Percentiles rank a stretch among this genome's conserved stretches.
Conservation (phyloP, 306 rosid species). For the Rosa chinensis region DNA sequence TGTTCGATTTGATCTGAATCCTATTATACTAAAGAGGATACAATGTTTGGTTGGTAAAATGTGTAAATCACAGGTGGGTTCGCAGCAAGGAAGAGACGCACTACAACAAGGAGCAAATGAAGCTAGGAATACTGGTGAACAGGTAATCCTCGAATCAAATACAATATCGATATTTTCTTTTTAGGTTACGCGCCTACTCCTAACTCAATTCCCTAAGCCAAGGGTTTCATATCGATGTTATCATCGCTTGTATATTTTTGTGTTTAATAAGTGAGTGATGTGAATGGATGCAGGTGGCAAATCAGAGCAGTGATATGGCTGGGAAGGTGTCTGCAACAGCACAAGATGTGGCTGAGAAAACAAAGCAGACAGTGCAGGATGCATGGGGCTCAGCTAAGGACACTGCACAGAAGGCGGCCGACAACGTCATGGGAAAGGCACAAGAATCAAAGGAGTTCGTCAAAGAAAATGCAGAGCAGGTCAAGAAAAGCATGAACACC, state of each 20-base stretch:
- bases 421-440: conserved; percentile 39
- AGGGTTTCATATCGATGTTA: no score
- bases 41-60: not conserved
- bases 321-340: conserved; percentile 39
- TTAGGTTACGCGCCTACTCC: no score
- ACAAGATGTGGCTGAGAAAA: conserved; percentile 53
- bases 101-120: conserved; percentile 42
- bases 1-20: not conserved
- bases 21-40: not conserved
- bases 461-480: conserved; percentile 49
- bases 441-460: conserved; percentile 51
- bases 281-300: conserved; percentile 35
- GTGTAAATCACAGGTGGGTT: conserved; percentile 28
- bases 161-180: not conserved
- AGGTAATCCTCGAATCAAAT: conserved; percentile 27
- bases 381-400: conserved; percentile 72
- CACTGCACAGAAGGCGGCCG: conserved; percentile 58
- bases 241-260: not conserved
- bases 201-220: no score
- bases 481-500: conserved; percentile 52
- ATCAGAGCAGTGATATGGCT: conserved; percentile 43
- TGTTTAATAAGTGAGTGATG: not conserved
- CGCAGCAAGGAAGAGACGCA: conserved; percentile 40
- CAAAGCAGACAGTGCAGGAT: conserved; percentile 61
- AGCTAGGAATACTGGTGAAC: conserved; percentile 34